Evolutionary conservation across 2,329 filamentous ascomycete genomes (phyloP).

Genomic region (Aspergillus novofumigatus): DNA sequence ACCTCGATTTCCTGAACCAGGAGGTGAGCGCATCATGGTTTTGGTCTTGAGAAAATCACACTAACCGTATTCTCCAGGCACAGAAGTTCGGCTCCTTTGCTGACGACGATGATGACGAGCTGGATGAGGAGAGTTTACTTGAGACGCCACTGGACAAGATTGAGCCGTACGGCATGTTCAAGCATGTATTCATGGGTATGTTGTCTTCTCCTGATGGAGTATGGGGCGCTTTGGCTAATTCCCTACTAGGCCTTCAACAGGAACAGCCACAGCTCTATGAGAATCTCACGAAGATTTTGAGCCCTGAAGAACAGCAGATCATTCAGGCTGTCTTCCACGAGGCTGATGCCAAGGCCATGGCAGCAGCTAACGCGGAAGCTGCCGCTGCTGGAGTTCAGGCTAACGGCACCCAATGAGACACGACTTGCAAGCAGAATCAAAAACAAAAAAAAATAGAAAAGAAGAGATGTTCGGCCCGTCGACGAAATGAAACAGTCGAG

Average conservation of each 20-base stretch:
- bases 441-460: constrained; percentile 13
- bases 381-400: constrained; percentile 31
- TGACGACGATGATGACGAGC: constrained; percentile 80
- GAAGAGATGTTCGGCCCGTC: constrained; percentile 8
- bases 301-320: constrained; percentile 73
- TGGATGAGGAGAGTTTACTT: constrained; percentile 86
- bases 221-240: constrained; percentile 25
- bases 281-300: constrained; percentile 72
- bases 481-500: constrained; percentile 18
- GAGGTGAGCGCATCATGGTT: constrained; percentile 54
- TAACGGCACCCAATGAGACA: constrained; percentile 30
- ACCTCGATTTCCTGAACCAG: constrained; percentile 92
- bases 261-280: constrained; percentile 87
- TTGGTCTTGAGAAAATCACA: constrained; percentile 1
- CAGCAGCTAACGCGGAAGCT: constrained; percentile 36
- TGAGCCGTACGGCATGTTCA: constrained; percentile 90
- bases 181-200: constrained; percentile 75
- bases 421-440: constrained; percentile 6
- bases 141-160: constrained; percentile 94
- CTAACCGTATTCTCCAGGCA: constrained; percentile 49
- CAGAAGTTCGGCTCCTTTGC: constrained; percentile 74
- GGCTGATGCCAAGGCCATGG: constrained; percentile 55
- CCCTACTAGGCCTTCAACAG: constrained; percentile 69
- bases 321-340: constrained; percentile 74
- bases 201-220: not conserved